Evolutionary conservation across 2,329 filamentous ascomycete genomes (phyloP).

Genomic region (Fusarium tricinctum): DNA sequence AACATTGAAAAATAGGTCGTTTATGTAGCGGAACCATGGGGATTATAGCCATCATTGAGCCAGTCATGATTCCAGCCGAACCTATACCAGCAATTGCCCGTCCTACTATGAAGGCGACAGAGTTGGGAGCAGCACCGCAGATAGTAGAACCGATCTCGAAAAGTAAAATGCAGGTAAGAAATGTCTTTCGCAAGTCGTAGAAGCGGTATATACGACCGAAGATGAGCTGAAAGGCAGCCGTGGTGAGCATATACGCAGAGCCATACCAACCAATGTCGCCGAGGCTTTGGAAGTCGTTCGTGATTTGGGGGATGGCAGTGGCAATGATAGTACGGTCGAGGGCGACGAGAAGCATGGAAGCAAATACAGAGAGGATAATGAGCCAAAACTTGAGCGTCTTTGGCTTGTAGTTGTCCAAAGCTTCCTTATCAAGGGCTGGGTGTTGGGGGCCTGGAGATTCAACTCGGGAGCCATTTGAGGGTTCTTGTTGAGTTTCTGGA

Average conservation of each 20-base stretch:
- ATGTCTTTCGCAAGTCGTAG: constrained; percentile 64
- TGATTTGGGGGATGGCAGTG: constrained; percentile 68
- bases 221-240: constrained; percentile 66
- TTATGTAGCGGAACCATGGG: constrained; percentile 72
- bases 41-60: constrained; percentile 69
- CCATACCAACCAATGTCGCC: constrained; percentile 76
- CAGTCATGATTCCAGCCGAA: constrained; percentile 70
- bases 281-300: constrained; percentile 69
- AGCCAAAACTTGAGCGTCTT: constrained; percentile 69
- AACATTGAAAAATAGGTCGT: constrained; percentile 69
- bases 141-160: constrained; percentile 69
- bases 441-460: constrained; percentile 34
- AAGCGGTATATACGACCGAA: constrained; percentile 69
- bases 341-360: constrained; percentile 70
- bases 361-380: constrained; percentile 66
- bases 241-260: constrained; percentile 72
- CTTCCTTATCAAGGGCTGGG: constrained; percentile 47
- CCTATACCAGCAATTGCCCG: constrained; percentile 70
- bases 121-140: constrained; percentile 68
- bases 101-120: constrained; percentile 67
- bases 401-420: constrained; percentile 63
- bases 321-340: constrained; percentile 70
- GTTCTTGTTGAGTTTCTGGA: constrained; percentile 7
- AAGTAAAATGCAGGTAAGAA: constrained; percentile 62
- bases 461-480: constrained; percentile 24